Conservation (phyloP, 495 filamentous ascomycete species). For the Eremomyces bilateralis region DNA sequence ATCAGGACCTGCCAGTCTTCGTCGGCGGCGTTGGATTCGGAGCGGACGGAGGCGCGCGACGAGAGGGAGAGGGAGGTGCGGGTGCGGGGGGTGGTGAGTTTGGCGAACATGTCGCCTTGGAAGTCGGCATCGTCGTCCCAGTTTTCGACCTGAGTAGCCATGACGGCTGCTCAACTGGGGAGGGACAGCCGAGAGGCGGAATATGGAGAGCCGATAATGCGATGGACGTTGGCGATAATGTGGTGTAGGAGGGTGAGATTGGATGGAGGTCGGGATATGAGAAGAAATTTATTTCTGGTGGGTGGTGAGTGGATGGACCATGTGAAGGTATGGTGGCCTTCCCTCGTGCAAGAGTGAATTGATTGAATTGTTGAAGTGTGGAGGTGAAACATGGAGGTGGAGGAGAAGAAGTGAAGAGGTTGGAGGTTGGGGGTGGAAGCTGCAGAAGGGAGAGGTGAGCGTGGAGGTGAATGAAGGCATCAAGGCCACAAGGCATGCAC, state of each 20-base stretch:
- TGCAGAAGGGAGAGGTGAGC: background rate
- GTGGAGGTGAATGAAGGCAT: too few species aligned
- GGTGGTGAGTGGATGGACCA: background rate
- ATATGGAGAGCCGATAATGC: background rate
- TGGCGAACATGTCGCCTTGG: conserved; percentile 32
- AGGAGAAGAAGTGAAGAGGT: too few species aligned
- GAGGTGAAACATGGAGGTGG: too few species aligned
- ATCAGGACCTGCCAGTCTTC: conserved; percentile 72
- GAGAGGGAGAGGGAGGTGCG: conserved; percentile 38
- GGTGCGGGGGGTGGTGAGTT: conserved; percentile 41
- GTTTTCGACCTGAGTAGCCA: conserved; percentile 31
- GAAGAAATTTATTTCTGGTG: background rate
- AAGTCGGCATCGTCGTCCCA: conserved; percentile 80
- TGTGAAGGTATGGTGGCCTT: background rate
- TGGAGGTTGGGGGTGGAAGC: background rate
- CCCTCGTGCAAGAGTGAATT: too few species aligned
- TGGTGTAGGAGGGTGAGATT: background rate
- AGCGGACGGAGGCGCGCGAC: conserved; percentile 54
- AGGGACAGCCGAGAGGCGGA: background rate
- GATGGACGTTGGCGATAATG: background rate
- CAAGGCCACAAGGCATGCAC: too few species aligned
- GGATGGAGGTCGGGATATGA: background rate
- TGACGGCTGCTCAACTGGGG: background rate
- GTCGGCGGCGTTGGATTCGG: conserved; percentile 46
- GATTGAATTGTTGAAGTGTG: too few species aligned